Percentiles rank a stretch among this genome's conserved stretches.
phyloP scores from a whole-genome alignment of 2,329 filamentous ascomycete species.

The Onygenales sp. region DNA sequence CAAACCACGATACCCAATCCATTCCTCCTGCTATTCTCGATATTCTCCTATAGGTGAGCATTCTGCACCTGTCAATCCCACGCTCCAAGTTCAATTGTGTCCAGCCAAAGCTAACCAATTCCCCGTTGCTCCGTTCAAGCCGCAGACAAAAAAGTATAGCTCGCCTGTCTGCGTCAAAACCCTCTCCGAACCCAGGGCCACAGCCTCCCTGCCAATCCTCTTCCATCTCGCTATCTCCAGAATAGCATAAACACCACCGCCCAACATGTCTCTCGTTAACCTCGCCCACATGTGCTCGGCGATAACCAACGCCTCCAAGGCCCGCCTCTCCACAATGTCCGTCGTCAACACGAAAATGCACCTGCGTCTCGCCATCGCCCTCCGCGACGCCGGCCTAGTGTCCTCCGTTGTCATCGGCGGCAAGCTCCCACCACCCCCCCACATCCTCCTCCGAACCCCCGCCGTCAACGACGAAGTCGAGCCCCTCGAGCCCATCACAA shows the following conservation, averaged over 20 bases:
- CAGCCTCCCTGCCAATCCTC: too few relatives aligned
- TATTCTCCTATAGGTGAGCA: too few relatives aligned
- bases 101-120: too few relatives aligned
- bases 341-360: constrained; percentile 73
- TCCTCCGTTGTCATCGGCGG: constrained; percentile 69
- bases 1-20: too few relatives aligned
- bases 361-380: constrained; percentile 61
- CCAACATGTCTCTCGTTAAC: constrained; percentile 60
- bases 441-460: constrained; percentile 44
- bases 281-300: constrained; percentile 79
- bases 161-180: too few relatives aligned
- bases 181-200: too few relatives aligned
- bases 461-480: constrained; percentile 28
- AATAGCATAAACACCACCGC: not conserved
- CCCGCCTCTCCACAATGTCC: constrained; percentile 75
- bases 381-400: constrained; percentile 76
- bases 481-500: constrained; percentile 47
- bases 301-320: constrained; percentile 78
- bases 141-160: too few relatives aligned
- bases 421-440: constrained; percentile 44
- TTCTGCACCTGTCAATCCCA: too few relatives aligned
- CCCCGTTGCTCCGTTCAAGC: too few relatives aligned
- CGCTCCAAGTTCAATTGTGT: too few relatives aligned
- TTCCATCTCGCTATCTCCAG: too few relatives aligned
- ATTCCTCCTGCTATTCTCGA: too few relatives aligned